A percentile compares a stretch with the other conserved stretches of the same genome.
phyloP scores from a whole-genome alignment of 1,284 basidiomycete genomes.

The Inonotus obliquus region DNA sequence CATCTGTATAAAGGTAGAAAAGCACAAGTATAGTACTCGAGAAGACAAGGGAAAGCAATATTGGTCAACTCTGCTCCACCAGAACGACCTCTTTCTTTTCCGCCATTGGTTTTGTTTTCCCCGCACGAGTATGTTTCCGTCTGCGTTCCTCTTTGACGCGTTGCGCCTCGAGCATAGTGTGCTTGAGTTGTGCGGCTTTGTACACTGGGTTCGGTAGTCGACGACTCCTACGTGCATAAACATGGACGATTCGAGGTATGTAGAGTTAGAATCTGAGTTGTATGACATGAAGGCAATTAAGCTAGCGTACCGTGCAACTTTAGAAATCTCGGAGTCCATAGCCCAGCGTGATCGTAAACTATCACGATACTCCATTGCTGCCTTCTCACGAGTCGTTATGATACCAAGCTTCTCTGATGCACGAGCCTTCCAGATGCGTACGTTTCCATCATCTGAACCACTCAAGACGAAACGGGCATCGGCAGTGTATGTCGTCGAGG shows the following conservation, averaged over 20 bases:
- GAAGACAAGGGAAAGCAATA: neutral
- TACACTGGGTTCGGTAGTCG: slow-evolving; percentile 90
- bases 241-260: neutral
- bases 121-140: slow-evolving; percentile 80
- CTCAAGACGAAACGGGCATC: slow-evolving; percentile 92
- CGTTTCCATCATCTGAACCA: slow-evolving; percentile 96
- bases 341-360: slow-evolving; percentile 89
- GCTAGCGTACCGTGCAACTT: slow-evolving; percentile 66
- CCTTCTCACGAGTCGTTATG: slow-evolving; percentile 87
- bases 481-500: slow-evolving; percentile 75
- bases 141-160: slow-evolving; percentile 93
- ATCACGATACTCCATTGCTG: slow-evolving; percentile 90
- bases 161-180: slow-evolving; percentile 88
- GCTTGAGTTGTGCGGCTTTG: slow-evolving; percentile 83
- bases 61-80: slow-evolving; percentile 60
- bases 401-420: slow-evolving; percentile 93
- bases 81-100: slow-evolving; percentile 87
- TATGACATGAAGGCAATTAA: neutral
- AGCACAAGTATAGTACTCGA: neutral
- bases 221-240: slow-evolving; percentile 50
- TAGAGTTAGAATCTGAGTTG: neutral
- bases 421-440: slow-evolving; percentile 94
- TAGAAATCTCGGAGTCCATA: slow-evolving; percentile 76
- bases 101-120: slow-evolving; percentile 86
- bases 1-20: too few species aligned